These are phyloP conservation scores for Trichoderma atroviride DNA, from an alignment of 2,329 filamentous ascomycete species.

Conservation along the genomic window DNA sequence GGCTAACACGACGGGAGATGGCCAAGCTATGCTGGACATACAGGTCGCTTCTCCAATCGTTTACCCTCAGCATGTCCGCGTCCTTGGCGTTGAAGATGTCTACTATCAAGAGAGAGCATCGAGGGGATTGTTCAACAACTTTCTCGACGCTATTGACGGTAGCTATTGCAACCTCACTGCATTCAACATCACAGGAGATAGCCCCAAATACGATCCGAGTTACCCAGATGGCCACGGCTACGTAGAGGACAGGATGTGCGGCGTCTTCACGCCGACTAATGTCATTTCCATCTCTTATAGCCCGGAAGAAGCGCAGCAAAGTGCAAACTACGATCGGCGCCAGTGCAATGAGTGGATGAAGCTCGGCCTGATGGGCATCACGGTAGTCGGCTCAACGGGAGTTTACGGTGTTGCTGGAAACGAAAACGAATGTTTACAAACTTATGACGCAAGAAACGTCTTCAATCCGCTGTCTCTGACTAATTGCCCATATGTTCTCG, in stretches of 20 bases:
- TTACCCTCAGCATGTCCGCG: slow-evolving; percentile 51
- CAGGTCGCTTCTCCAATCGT: slow-evolving; percentile 51
- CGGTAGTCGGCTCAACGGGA: slow-evolving; percentile 48
- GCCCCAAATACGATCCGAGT: slow-evolving; percentile 9
- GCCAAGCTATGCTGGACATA: slow-evolving; percentile 54
- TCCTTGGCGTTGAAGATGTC: slow-evolving; percentile 41
- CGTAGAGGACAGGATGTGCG: slow-evolving; percentile 47
- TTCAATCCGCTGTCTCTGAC: slow-evolving; percentile 49
- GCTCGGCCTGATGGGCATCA: slow-evolving; percentile 55
- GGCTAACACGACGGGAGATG: neutral
- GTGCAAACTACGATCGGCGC: slow-evolving; percentile 50
- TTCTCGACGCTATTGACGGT: slow-evolving; percentile 47
- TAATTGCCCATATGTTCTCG: slow-evolving; percentile 52
- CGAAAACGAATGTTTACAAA: slow-evolving; percentile 41
- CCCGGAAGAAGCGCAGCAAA: slow-evolving; percentile 53
- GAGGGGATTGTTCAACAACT: slow-evolving; percentile 40
- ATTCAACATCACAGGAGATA: slow-evolving; percentile 38
- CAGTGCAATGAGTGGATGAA: slow-evolving; percentile 61
- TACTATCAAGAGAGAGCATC: neutral
- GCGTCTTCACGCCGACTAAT: slow-evolving; percentile 48
- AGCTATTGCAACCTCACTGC: slow-evolving; percentile 43
- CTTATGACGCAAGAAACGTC: neutral
- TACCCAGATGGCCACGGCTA: slow-evolving; percentile 40
- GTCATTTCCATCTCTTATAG: slow-evolving; percentile 58
- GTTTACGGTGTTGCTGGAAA: slow-evolving; percentile 51